A percentile compares a stretch with the other conserved stretches of the same genome.
phyloP scores from a whole-genome alignment of 129 eudicot genomes.

The Artemisia annua region DNA sequence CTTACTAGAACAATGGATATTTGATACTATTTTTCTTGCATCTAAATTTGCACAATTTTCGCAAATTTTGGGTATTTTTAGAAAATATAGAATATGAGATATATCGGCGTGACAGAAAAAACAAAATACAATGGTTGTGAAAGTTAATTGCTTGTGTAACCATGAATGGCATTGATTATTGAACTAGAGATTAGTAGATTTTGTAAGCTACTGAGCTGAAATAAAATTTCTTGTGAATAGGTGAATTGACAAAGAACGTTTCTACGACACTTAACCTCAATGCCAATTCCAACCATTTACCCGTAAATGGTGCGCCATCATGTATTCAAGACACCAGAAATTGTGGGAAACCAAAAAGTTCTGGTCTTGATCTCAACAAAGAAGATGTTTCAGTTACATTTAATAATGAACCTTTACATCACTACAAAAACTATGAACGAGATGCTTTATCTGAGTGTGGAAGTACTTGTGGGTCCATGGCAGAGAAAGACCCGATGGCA shows the following conservation, averaged over 20 bases:
- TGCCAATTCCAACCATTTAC: slow-evolving; percentile 33
- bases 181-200: background rate
- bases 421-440: slow-evolving; percentile 34
- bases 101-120: too few relatives aligned
- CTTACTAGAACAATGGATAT: background rate
- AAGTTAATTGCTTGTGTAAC: background rate
- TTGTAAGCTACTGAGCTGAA: slow-evolving; percentile 14
- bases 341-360: slow-evolving; percentile 28
- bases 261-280: slow-evolving; percentile 49
- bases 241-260: slow-evolving; percentile 26
- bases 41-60: background rate
- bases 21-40: background rate
- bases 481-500: slow-evolving; percentile 58
- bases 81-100: background rate
- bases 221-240: slow-evolving; percentile 7
- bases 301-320: slow-evolving; percentile 11
- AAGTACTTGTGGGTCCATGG: slow-evolving; percentile 58
- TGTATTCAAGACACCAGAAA: slow-evolving; percentile 16
- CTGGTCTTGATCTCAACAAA: slow-evolving; percentile 60
- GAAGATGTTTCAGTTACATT: slow-evolving; percentile 45
- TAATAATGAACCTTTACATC: slow-evolving; percentile 41
- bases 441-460: slow-evolving; percentile 67
- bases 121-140: too few relatives aligned
- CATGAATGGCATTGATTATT: background rate
- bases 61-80: background rate